Evolutionary conservation across 208 protist genomes (phyloP).

Genomic region (Acanthamoeba sp.): DNA sequence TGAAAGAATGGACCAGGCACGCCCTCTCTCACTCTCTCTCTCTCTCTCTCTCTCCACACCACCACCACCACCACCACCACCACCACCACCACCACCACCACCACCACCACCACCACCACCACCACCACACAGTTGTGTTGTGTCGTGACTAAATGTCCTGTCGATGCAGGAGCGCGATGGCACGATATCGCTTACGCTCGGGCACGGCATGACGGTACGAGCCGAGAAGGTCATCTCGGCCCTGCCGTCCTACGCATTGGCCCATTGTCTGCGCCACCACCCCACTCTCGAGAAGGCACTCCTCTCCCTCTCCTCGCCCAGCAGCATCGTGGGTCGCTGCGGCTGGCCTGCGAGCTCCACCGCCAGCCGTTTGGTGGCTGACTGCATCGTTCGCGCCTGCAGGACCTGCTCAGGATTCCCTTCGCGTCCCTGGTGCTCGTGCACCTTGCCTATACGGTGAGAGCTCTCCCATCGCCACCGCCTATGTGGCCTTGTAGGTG

Average conservation of each 20-base stretch:
- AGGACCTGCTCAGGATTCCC: neutral
- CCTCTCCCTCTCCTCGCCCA: no score
- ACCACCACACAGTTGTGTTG: no score
- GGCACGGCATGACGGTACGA: neutral
- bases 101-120: no score
- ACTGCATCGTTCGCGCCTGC: neutral
- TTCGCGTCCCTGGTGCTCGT: constrained; percentile 40
- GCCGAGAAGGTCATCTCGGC: constrained; percentile 31
- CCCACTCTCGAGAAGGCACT: neutral
- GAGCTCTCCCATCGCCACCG: no score
- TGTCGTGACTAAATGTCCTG: no score
- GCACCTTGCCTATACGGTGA: constrained; percentile 16
- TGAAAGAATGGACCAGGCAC: neutral
- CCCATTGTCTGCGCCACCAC: neutral
- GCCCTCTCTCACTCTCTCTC: neutral
- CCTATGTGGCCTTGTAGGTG: no score
- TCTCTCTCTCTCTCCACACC: neutral
- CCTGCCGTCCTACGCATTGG: constrained; percentile 27
- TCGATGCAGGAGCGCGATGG: constrained; percentile 15
- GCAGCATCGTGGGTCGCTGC: no score
- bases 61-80: no score
- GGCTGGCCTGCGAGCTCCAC: no score
- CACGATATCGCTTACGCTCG: neutral
- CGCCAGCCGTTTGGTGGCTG: neutral
- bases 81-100: no score